Evolutionary conservation across 495 filamentous ascomycete species (phyloP).

Genomic region (Aspergillus funiculosus): DNA sequence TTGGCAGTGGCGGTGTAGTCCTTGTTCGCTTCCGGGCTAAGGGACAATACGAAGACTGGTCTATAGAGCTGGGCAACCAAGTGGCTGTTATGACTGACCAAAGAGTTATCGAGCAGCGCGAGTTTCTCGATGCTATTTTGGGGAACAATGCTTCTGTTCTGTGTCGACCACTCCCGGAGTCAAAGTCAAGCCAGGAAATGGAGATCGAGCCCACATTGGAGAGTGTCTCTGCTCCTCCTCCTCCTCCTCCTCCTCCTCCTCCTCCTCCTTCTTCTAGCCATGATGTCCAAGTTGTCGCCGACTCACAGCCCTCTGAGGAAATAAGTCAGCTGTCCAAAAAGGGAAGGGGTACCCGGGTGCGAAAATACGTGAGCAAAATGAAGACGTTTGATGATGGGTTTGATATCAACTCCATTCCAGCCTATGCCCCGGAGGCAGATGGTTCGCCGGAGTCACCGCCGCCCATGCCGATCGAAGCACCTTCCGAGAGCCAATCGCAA

Average conservation of each 20-base stretch:
- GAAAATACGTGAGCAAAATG: slow-evolving; percentile 55
- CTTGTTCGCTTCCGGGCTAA: slow-evolving; percentile 70
- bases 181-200: slow-evolving; percentile 20
- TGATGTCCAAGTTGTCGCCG: slow-evolving; percentile 5
- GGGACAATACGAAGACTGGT: slow-evolving; percentile 61
- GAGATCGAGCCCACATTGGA: slow-evolving; percentile 3
- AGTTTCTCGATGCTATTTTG: slow-evolving; percentile 88
- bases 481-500: slow-evolving; percentile 13
- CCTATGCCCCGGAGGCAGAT: slow-evolving; percentile 24
- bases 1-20: slow-evolving; percentile 63
- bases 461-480: slow-evolving; percentile 25
- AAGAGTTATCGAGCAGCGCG: slow-evolving; percentile 79
- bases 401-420: slow-evolving; percentile 41
- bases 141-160: slow-evolving; percentile 65
- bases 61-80: slow-evolving; percentile 55
- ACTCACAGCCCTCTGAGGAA: slow-evolving; percentile 19
- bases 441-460: slow-evolving; percentile 15
- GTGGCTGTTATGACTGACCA: slow-evolving; percentile 69
- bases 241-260: background rate
- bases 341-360: slow-evolving; percentile 29
- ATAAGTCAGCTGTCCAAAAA: slow-evolving; percentile 15
- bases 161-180: slow-evolving; percentile 53
- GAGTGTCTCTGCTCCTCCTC: background rate
- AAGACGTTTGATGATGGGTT: slow-evolving; percentile 66
- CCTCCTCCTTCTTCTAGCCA: background rate